Percentiles rank a stretch among this genome's conserved stretches.
Evolutionary conservation across 1,284 basidiomycete genomes (phyloP).

Genomic region (Sphagnurus paluster): DNA sequence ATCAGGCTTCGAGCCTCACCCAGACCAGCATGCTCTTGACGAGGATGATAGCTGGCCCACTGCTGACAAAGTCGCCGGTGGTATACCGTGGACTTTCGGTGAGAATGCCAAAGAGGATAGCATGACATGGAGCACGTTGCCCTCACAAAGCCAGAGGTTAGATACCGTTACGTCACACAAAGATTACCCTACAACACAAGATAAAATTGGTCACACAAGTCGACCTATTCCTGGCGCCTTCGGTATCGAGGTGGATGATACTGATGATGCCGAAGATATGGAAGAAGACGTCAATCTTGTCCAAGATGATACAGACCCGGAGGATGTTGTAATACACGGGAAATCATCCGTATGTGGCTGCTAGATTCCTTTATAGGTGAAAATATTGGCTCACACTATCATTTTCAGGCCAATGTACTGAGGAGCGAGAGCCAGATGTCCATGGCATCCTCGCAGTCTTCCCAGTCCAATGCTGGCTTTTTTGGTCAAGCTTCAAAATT

Average conservation of each 20-base stretch:
- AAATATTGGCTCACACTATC: constrained; percentile 4
- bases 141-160: constrained; percentile 48
- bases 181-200: constrained; percentile 5
- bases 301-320: constrained; percentile 38
- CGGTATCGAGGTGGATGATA: constrained; percentile 27
- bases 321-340: constrained; percentile 36
- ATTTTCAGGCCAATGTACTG: constrained; percentile 23
- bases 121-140: constrained; percentile 69
- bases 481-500: constrained; percentile 68
- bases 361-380: constrained; percentile 1
- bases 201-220: constrained; percentile 2
- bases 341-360: constrained; percentile 38
- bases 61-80: constrained; percentile 57
- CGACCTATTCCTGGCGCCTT: constrained; percentile 23
- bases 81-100: constrained; percentile 57
- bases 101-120: constrained; percentile 56
- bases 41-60: constrained; percentile 76
- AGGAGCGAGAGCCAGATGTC: constrained; percentile 54
- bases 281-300: constrained; percentile 29
- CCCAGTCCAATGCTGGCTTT: constrained; percentile 59
- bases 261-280: constrained; percentile 14
- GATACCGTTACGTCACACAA: constrained; percentile 33
- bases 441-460: constrained; percentile 50
- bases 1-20: constrained; percentile 32
- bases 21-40: constrained; percentile 35